These are phyloP conservation scores for Eucalyptus tenuipes DNA, from an alignment of 345 rosid genomes.

Conservation along the genomic window DNA sequence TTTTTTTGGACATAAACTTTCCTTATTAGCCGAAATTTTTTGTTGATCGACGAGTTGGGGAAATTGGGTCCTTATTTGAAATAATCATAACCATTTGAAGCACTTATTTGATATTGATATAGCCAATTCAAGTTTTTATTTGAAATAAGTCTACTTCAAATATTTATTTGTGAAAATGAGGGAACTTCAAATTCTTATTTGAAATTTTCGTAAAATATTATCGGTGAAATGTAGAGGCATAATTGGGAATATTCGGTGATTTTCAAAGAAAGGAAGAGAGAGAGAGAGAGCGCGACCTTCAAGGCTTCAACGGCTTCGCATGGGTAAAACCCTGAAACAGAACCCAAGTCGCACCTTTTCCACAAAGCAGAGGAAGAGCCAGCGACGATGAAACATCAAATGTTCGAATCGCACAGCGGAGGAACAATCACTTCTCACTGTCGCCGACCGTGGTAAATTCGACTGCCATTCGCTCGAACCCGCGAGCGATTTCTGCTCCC, in stretches of 20 bases:
- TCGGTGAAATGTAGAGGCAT: neutral
- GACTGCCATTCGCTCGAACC: neutral
- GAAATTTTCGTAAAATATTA: no score
- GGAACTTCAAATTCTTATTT: fast-evolving
- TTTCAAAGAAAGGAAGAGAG: neutral
- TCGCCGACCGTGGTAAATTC: neutral
- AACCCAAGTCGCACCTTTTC: neutral
- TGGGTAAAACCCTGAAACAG: neutral
- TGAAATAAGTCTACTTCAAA: fast-evolving
- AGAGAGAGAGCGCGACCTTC: neutral
- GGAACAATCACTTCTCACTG: neutral
- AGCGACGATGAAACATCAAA: neutral
- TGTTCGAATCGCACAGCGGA: neutral
- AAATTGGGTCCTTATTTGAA: fast-evolving
- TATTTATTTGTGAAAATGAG: no score
- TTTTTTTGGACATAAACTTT: no score
- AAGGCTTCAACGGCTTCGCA: neutral
- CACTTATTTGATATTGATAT: fast-evolving
- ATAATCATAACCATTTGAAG: fast-evolving
- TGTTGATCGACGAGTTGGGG: fast-evolving
- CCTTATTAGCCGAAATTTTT: fast-evolving
- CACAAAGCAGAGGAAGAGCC: neutral
- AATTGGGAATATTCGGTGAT: neutral
- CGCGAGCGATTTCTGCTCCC: neutral
- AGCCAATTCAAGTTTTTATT: fast-evolving